Base-by-base conservation (phyloP, 2,329 filamentous ascomycete genomes). In the Gaeumannomyces sp. region DNA sequence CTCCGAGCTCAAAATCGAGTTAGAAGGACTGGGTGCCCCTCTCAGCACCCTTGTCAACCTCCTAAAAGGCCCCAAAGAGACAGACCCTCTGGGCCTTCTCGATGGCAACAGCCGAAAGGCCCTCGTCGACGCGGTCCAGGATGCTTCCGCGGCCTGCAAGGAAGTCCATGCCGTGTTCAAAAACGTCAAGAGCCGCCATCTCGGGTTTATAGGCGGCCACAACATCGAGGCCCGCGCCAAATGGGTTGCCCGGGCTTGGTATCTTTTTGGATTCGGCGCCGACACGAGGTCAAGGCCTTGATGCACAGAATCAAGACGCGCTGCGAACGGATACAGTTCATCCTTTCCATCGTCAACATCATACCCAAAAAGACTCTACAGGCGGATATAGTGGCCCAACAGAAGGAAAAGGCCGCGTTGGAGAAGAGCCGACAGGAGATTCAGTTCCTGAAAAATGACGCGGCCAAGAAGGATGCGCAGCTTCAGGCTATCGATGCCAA, bases 381-480 rank as follows among this genome's bases (percentile, higher is more conserved):
- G 22, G 22, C 14, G 7, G 45, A 53, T n/a, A 53, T 53, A 22
- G 45, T 10, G n/a, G 10, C 19, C 7, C 8, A 53, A 7, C 19
- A 53, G 22, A 53, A 53, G 22, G 45, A 53, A 25, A 53, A 53
- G 45, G 45, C 45, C 22, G 45, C 45, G 13, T 53, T 53, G 45
- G 45, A 53, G 45, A 53, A 25, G 45, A 53, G 45, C n/a, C 45
- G n/a, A 11, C n/a, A 53, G n/a, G 45, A 53, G 45, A 53, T 53
- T 3, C 45, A 62, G 38, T 53, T 31, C 28, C 61, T 62, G 61
- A 56, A 53, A 29, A 56, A 14, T 8, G 60, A 62, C 31, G 60
- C 60, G 11, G 35, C 28, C 35, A 53, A 62, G 60, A 62, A 62
- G 38, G 29, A 62, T 28, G 60, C 60, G n/a, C 38, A 45, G 27